Evolutionary conservation across 169 alveolate genomes (phyloP).

Genomic region (Toxoplasma gondii): DNA sequence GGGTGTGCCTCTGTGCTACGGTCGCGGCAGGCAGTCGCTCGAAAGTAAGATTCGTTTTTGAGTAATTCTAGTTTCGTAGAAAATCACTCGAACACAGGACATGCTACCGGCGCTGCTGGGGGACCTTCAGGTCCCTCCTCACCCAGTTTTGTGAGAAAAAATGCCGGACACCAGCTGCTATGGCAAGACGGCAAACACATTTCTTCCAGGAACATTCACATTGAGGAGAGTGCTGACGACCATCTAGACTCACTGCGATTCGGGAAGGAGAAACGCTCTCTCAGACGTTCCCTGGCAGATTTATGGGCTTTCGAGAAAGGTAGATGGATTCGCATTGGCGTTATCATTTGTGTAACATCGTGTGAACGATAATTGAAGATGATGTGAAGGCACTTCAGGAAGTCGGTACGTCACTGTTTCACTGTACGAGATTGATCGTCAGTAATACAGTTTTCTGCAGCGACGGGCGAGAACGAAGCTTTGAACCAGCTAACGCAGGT

Average conservation of each 20-base stretch:
- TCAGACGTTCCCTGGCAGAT: not conserved
- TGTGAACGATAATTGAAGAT: not conserved
- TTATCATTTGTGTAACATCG: too few relatives aligned
- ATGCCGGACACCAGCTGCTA: too few relatives aligned
- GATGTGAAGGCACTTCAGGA: constrained; percentile 12
- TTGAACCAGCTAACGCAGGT: constrained; percentile 4
- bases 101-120: not conserved
- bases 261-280: constrained; percentile 12
- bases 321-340: not conserved
- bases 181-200: too few relatives aligned
- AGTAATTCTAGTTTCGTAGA: not conserved
- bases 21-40: not conserved
- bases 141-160: not conserved
- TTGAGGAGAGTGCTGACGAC: constrained; percentile 26
- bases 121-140: not conserved
- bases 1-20: not conserved
- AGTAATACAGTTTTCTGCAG: not conserved
- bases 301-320: constrained; percentile 32
- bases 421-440: not conserved
- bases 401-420: not conserved
- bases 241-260: not conserved
- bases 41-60: not conserved
- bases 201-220: constrained; percentile 22
- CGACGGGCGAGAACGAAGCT: constrained; percentile 33
- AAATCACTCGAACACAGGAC: not conserved